Conservation (phyloP, 2,329 filamentous ascomycete species). For the Ceratocystis colombiana region DNA sequence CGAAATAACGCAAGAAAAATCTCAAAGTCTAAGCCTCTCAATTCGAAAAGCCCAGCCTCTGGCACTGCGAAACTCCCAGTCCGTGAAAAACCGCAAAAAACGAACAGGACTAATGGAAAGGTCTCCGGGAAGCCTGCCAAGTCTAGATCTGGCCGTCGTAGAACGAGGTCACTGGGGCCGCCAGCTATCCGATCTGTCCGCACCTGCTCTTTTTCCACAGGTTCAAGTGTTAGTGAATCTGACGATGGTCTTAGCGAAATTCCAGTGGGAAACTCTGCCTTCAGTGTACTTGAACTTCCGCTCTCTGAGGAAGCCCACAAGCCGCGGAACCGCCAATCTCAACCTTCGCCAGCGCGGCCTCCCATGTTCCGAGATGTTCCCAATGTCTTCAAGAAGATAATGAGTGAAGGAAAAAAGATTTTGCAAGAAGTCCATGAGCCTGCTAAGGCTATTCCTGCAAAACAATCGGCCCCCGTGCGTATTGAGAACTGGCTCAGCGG, state of each 20-base stretch:
- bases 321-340: conserved; percentile 30
- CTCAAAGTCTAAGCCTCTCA: conserved; percentile 9
- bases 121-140: background rate
- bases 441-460: conserved; percentile 38
- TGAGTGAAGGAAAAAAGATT: conserved; percentile 55
- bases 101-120: background rate
- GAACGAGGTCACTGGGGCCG: conserved; percentile 22
- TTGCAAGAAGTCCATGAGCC: conserved; percentile 51
- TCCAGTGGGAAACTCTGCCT: conserved; percentile 55
- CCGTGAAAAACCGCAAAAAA: background rate
- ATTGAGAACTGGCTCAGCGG: conserved; percentile 57
- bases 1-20: conserved; percentile 10
- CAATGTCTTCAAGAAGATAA: conserved; percentile 55
- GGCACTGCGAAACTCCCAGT: background rate
- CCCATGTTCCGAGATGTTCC: conserved; percentile 51
- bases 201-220: conserved; percentile 25
- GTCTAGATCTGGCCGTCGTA: conserved; percentile 17
- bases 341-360: conserved; percentile 37
- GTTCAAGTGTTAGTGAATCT: conserved; percentile 33
- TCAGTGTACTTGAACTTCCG: conserved; percentile 52
- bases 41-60: background rate
- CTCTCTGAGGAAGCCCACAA: conserved; percentile 40
- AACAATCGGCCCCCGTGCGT: conserved; percentile 45
- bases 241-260: conserved; percentile 38
- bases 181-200: conserved; percentile 21